Conservation (phyloP, 2,329 filamentous ascomycete species). For the Aspergillus clavatus region DNA sequence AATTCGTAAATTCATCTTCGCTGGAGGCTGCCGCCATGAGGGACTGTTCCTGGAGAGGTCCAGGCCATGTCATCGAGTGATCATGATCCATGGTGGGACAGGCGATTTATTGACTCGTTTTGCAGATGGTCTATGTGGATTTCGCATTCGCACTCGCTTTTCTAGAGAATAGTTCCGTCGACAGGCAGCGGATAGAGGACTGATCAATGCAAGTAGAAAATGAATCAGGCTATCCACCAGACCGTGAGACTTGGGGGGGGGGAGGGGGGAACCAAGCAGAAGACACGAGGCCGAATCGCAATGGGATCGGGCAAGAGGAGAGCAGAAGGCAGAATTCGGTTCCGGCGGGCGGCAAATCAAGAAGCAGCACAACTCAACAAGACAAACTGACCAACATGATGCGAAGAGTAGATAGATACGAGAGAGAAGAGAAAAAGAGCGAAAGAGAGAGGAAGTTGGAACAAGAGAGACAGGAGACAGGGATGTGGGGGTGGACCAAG, state of each 20-base stretch:
- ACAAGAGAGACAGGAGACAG: background rate
- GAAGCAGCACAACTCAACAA: background rate
- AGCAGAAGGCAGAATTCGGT: background rate
- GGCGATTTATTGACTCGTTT: no score
- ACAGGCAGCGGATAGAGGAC: no score
- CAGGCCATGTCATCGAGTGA: conserved; percentile 36
- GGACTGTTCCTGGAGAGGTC: conserved; percentile 35
- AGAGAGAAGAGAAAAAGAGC: conserved; percentile 4
- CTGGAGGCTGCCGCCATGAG: conserved; percentile 35
- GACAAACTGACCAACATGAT: background rate
- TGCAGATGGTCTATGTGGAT: no score
- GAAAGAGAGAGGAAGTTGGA: background rate
- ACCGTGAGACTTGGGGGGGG: background rate
- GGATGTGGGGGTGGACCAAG: no score
- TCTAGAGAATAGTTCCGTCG: no score
- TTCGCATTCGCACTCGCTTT: no score
- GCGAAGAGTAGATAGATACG: background rate
- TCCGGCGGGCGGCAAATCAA: background rate
- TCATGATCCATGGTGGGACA: conserved; percentile 35
- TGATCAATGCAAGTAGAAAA: background rate
- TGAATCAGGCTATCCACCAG: background rate
- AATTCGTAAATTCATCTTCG: conserved; percentile 47
- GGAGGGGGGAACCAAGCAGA: no score
- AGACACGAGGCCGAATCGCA: background rate
- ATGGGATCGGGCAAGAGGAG: background rate